Conservation (phyloP, 176 grass and related monocot species). For the Aegilops speltoides region DNA sequence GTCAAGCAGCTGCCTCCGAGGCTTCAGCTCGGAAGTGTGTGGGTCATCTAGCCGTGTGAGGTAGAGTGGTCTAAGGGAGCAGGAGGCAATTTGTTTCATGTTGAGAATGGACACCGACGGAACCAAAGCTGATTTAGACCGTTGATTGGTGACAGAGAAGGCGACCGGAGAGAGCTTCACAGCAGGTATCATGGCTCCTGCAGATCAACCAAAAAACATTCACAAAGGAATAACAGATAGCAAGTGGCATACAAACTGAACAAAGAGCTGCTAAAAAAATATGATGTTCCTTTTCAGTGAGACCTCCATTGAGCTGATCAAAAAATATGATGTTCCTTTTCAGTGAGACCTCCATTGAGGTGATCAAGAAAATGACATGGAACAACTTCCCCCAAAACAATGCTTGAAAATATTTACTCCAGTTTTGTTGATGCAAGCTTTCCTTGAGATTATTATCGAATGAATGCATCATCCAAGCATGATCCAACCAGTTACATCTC, state of each 20-base stretch:
- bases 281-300: not conserved
- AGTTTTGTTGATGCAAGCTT: not conserved
- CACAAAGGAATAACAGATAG: slow-evolving; percentile 12
- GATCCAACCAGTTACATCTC: not conserved
- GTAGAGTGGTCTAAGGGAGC: slow-evolving; percentile 68
- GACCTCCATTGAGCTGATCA: not conserved
- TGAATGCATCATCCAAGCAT: not conserved
- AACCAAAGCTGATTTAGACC: slow-evolving; percentile 33
- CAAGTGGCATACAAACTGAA: slow-evolving; percentile 17
- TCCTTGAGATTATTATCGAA: not conserved
- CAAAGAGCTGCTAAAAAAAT: not conserved
- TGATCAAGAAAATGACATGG: slow-evolving; percentile 19
- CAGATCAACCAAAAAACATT: slow-evolving; percentile 32
- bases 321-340: not conserved
- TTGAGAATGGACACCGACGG: slow-evolving; percentile 36
- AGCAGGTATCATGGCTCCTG: slow-evolving; percentile 51
- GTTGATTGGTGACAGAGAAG: slow-evolving; percentile 34
- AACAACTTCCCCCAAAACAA: slow-evolving; percentile 6
- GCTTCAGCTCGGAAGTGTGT: slow-evolving; percentile 17
- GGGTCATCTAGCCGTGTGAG: slow-evolving; percentile 43
- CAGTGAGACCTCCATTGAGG: not conserved
- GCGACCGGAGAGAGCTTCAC: slow-evolving; percentile 34
- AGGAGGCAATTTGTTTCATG: slow-evolving; percentile 32
- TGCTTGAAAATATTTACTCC: not conserved
- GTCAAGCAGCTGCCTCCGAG: slow-evolving; percentile 35